Conservation (phyloP, 2,329 filamentous ascomycete genomes). For the Nannizzia gypsea region DNA sequence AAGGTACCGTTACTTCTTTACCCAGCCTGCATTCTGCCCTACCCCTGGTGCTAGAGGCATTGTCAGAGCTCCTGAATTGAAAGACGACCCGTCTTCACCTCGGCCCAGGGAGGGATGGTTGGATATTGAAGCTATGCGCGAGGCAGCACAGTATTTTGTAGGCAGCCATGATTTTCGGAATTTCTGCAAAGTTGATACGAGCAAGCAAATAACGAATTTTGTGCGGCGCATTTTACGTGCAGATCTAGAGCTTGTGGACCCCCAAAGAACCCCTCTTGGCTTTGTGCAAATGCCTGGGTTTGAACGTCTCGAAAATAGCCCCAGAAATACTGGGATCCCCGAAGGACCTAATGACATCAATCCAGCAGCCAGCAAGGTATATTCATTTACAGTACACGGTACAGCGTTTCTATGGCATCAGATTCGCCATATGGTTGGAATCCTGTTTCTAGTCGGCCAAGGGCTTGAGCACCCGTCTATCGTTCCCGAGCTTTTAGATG, state of each 20-base stretch:
- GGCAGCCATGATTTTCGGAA: conserved; percentile 92
- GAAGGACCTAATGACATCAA: not conserved
- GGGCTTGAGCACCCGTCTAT: conserved; percentile 66
- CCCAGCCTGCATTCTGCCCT: conserved; percentile 74
- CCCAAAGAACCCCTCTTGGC: conserved; percentile 42
- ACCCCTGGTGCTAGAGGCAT: conserved; percentile 45
- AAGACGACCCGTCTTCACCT: conserved; percentile 14
- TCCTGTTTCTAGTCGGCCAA: conserved; percentile 89
- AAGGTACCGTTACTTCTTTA: conserved; percentile 95
- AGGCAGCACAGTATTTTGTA: conserved; percentile 66
- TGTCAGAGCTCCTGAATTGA: conserved; percentile 22
- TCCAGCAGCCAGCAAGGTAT: conserved; percentile 46
- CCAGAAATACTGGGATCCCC: conserved; percentile 9
- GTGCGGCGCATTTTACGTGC: conserved; percentile 66
- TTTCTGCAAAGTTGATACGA: conserved; percentile 85
- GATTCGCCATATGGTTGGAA: conserved; percentile 82
- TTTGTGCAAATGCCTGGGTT: conserved; percentile 43
- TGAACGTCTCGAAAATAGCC: conserved; percentile 19
- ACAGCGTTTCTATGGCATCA: conserved; percentile 97
- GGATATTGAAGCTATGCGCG: conserved; percentile 74
- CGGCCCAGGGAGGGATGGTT: conserved; percentile 59
- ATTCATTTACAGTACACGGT: conserved; percentile 77
- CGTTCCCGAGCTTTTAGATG: conserved; percentile 63
- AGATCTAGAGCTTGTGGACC: conserved; percentile 58
- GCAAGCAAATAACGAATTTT: conserved; percentile 81